Base-by-base conservation (phyloP, 768 basidiomycete genomes). In the Ephemerocybe angulata region DNA sequence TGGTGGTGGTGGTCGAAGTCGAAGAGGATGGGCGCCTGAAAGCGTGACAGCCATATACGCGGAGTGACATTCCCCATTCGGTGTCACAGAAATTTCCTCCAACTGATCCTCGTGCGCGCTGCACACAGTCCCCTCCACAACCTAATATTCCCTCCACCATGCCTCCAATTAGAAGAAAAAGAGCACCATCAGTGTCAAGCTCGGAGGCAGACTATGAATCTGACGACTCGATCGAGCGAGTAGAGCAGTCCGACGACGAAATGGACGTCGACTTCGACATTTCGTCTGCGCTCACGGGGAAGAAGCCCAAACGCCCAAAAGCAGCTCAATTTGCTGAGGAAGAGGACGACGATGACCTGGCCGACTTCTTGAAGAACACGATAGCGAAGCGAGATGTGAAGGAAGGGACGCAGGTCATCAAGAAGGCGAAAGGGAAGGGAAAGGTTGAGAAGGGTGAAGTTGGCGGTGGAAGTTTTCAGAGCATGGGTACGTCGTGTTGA, bases 401-500 rank as follows among this genome's bases (percentile, higher is more conserved):
- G 67, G 78, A 78, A 38, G 93, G 92, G 1, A 88, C 86, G 0
- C 81, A 87, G 49, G 59, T 90, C 8, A 70, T 94, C 50, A 95
- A 91, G 67, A 88, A 85, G 62, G 76, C 83, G 12, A 93, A 89
- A 62, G 85, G 83, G 8, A 88, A 88, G 66, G 71, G 74, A 19
- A 90, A 87, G 63, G 67, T 86, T 25, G 71, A 70, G 2, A 92
- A 89, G 66, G 86, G 86, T 17, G 87, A 92, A 63, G 79, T 90
- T 12, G 94, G 94, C 29, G 94, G 94, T 28, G 94, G 94, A 19
- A 96, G 93, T 59, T 98, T 97, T 62, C 94, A 97, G 69, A 88
- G 86, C 81, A 93, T 98, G 91, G 93, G 92, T 92, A 52, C 52
- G 84, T 77, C 27, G n/a, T 21, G 28, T 41, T 6, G 7, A 27